Conservation (phyloP, 1,139 yeast genomes). For the Kurtzmaniella quercitrusa region DNA sequence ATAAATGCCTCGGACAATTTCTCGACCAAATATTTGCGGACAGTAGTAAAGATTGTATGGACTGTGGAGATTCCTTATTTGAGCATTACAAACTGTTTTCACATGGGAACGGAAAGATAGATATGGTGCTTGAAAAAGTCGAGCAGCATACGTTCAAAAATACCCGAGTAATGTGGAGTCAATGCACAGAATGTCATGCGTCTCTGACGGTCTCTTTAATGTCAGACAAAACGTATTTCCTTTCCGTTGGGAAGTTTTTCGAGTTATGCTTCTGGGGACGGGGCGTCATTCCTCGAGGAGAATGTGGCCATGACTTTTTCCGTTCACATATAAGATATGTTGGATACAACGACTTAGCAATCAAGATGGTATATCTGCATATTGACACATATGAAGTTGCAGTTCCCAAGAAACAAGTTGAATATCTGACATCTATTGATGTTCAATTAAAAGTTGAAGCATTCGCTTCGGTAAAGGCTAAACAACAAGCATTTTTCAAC, state of each 20-base stretch:
- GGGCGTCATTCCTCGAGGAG: slow-evolving; percentile 22
- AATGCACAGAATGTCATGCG: slow-evolving; percentile 73
- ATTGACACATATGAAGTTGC: slow-evolving; percentile 75
- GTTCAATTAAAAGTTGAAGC: slow-evolving; percentile 65
- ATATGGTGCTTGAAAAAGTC: slow-evolving; percentile 62
- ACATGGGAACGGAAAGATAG: slow-evolving; percentile 82
- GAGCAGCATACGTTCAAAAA: slow-evolving; percentile 40
- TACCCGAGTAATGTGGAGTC: slow-evolving; percentile 81
- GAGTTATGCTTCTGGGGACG: slow-evolving; percentile 83
- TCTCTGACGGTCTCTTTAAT: slow-evolving; percentile 80
- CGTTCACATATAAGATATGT: slow-evolving; percentile 80
- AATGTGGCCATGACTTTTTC: slow-evolving; percentile 75
- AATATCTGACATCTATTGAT: slow-evolving; percentile 72
- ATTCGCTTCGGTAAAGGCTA: slow-evolving; percentile 48
- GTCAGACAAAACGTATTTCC: slow-evolving; percentile 86
- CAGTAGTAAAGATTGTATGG: slow-evolving; percentile 64
- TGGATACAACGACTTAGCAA: slow-evolving; percentile 75
- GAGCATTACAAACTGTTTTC: slow-evolving; percentile 87
- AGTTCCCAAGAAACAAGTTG: slow-evolving; percentile 68
- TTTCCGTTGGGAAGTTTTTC: slow-evolving; percentile 88
- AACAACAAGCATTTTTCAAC: slow-evolving; percentile 59
- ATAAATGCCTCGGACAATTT: slow-evolving; percentile 83
- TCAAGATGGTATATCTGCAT: slow-evolving; percentile 70
- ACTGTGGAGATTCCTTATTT: slow-evolving; percentile 68
- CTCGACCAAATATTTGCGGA: slow-evolving; percentile 78